phyloP scores from a whole-genome alignment of 176 grass and related monocot species.

The Oropetium thomaeum region DNA sequence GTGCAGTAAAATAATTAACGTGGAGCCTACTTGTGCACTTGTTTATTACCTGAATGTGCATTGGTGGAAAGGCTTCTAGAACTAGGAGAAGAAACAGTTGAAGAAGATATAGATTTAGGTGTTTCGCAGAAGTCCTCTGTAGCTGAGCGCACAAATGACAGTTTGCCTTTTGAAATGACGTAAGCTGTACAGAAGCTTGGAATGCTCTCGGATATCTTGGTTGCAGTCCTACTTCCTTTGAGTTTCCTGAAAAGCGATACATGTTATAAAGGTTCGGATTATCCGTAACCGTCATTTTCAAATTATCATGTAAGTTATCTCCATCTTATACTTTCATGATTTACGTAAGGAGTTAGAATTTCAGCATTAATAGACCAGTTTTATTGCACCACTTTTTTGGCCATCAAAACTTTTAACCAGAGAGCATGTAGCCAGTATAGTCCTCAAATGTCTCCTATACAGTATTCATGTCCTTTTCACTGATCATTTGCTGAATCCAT shows the following conservation, averaged over 20 bases:
- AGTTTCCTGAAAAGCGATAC: conserved; percentile 46
- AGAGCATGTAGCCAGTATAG: not conserved
- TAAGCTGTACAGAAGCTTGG: conserved; percentile 82
- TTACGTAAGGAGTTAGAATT: not conserved
- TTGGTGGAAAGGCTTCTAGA: conserved; percentile 49
- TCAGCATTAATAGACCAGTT: not conserved
- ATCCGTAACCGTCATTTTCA: not conserved
- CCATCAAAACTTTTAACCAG: not conserved
- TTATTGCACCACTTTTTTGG: conserved; percentile 1
- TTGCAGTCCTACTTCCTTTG: conserved; percentile 58
- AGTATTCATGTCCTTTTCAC: not conserved
- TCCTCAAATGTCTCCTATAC: not conserved
- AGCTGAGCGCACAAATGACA: conserved; percentile 64
- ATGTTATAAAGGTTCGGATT: not conserved
- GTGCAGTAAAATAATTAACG: conserved; percentile 8
- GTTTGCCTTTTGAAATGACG: conserved; percentile 72
- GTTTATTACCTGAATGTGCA: conserved; percentile 53
- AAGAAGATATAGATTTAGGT: conserved; percentile 34
- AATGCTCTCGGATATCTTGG: conserved; percentile 69
- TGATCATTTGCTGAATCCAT: not conserved
- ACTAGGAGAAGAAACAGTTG: conserved; percentile 54
- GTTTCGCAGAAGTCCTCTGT: conserved; percentile 29
- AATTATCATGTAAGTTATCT: not conserved
- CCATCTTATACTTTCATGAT: not conserved
- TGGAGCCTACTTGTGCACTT: not conserved